phyloP scores from a whole-genome alignment of 352 stramenopile genomes.

The Phytophthora meadii region DNA sequence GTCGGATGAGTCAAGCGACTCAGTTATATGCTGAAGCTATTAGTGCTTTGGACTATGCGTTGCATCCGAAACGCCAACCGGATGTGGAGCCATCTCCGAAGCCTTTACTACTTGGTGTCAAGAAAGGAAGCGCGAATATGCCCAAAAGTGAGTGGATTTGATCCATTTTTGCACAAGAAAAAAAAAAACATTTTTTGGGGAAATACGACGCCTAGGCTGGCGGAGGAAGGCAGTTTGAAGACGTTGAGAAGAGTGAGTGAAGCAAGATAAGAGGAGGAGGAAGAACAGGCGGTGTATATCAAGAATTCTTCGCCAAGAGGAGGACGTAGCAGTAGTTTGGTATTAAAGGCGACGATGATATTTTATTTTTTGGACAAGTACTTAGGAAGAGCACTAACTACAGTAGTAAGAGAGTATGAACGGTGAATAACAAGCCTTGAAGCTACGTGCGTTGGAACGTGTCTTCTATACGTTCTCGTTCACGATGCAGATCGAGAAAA shows the following conservation, averaged over 20 bases:
- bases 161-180: slow-evolving; percentile 10
- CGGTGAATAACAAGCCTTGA: slow-evolving; percentile 33
- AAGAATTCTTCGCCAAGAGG: slow-evolving; percentile 31
- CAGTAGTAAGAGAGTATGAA: slow-evolving; percentile 47
- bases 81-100: slow-evolving; percentile 44
- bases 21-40: slow-evolving; percentile 68
- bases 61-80: slow-evolving; percentile 49
- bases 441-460: slow-evolving; percentile 18
- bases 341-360: slow-evolving; percentile 44
- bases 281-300: slow-evolving; percentile 27
- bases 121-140: slow-evolving; percentile 47
- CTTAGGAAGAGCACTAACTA: slow-evolving; percentile 42
- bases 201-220: slow-evolving; percentile 16
- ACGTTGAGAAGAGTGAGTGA: slow-evolving; percentile 5
- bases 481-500: slow-evolving; percentile 44
- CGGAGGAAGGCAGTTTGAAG: slow-evolving; percentile 28
- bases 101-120: slow-evolving; percentile 59
- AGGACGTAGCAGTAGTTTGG: slow-evolving; percentile 45
- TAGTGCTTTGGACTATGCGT: slow-evolving; percentile 53
- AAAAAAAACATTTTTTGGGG: slow-evolving; percentile 9
- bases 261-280: not conserved
- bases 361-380: slow-evolving; percentile 48
- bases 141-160: slow-evolving; percentile 63
- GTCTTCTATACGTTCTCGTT: not conserved
- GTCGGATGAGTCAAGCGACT: slow-evolving; percentile 57